These are phyloP conservation scores for Saposhnikovia divaricata DNA, from an alignment of 129 eudicot genomes.

Conservation along the genomic window DNA sequence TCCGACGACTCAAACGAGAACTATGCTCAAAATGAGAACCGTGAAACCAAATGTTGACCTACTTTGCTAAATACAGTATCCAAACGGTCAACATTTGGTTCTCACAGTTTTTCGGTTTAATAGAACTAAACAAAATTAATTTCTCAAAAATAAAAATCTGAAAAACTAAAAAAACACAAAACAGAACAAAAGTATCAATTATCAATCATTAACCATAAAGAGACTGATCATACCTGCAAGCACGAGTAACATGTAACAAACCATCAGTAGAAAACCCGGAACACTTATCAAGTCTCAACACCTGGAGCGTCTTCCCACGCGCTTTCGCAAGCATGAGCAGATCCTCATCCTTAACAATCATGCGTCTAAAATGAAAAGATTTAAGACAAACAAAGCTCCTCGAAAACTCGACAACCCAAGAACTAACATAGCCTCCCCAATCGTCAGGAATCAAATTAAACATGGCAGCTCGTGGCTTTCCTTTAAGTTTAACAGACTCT, in stretches of 20 bases:
- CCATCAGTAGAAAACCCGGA: conserved; percentile 76
- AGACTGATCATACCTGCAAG: conserved; percentile 44
- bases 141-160: background rate
- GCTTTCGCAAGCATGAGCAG: conserved; percentile 40
- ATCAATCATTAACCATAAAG: background rate
- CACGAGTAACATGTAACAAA: conserved; percentile 36
- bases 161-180: background rate
- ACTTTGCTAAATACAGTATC: too few species aligned
- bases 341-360: conserved; percentile 75
- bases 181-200: too few species aligned
- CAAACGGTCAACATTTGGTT: too few species aligned
- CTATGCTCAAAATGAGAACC: too few species aligned
- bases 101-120: background rate
- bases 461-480: conserved; percentile 92
- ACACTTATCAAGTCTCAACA: conserved; percentile 67
- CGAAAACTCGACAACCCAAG: conserved; percentile 63
- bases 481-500: conserved; percentile 65
- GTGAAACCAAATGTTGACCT: too few species aligned
- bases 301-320: conserved; percentile 48
- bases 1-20: background rate
- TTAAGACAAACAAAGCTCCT: conserved; percentile 40
- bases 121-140: background rate
- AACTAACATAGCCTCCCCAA: conserved; percentile 81
- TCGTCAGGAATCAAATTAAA: conserved; percentile 74
- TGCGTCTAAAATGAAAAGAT: conserved; percentile 59